phyloP scores from a whole-genome alignment of 352 stramenopile species.

The Pythium coloratum region DNA sequence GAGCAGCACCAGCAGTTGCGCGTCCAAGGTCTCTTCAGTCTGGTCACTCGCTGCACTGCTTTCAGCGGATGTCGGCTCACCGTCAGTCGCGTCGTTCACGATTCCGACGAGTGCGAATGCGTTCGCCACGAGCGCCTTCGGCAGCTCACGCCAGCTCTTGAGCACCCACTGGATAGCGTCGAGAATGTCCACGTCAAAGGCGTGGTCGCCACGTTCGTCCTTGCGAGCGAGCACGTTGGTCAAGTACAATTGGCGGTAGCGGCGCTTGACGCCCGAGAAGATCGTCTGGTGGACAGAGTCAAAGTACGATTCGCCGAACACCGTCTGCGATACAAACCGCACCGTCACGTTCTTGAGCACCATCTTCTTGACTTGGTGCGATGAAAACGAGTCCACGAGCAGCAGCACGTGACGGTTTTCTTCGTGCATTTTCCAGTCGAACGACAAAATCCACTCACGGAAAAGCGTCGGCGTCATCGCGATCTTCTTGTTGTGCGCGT shows the following conservation, averaged over 20 bases:
- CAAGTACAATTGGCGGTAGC: slow-evolving; percentile 55
- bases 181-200: slow-evolving; percentile 45
- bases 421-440: slow-evolving; percentile 81
- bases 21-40: slow-evolving; percentile 50
- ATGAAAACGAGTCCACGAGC: slow-evolving; percentile 58
- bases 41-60: slow-evolving; percentile 8
- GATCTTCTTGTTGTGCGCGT: slow-evolving; percentile 66
- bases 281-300: slow-evolving; percentile 44
- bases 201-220: slow-evolving; percentile 20
- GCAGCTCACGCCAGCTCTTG: slow-evolving; percentile 54
- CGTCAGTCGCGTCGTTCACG: slow-evolving; percentile 15
- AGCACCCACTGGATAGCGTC: slow-evolving; percentile 66
- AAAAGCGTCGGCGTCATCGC: slow-evolving; percentile 78
- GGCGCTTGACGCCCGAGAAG: slow-evolving; percentile 48
- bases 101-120: slow-evolving; percentile 49
- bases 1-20: slow-evolving; percentile 51
- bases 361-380: slow-evolving; percentile 57
- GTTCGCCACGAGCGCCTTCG: slow-evolving; percentile 46
- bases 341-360: slow-evolving; percentile 66
- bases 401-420: slow-evolving; percentile 69
- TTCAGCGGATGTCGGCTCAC: slow-evolving; percentile 3
- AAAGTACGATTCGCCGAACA: slow-evolving; percentile 43
- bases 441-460: slow-evolving; percentile 70
- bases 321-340: slow-evolving; percentile 41
- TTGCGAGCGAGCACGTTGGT: slow-evolving; percentile 42